Conservation (phyloP, 2,329 filamentous ascomycete genomes). For the Xylariaceae sp. region DNA sequence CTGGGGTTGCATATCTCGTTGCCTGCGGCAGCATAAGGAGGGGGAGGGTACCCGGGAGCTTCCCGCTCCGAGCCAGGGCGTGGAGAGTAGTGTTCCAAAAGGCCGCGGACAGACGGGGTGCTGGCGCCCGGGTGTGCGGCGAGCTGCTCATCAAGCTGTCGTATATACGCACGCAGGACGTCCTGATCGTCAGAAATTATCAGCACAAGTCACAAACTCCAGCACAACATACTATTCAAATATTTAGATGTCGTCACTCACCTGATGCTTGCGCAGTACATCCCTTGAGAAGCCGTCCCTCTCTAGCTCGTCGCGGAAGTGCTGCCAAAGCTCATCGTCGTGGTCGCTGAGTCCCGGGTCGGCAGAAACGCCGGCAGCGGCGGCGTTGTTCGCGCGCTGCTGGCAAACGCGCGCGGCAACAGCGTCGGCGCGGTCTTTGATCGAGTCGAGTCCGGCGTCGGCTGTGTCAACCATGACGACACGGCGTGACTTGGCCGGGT, state of each 20-base stretch:
- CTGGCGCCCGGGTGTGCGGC: conserved; percentile 33
- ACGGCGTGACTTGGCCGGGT: conserved; percentile 33
- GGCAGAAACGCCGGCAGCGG: no score
- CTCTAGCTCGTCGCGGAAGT: conserved; percentile 51
- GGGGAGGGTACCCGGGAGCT: conserved; percentile 20
- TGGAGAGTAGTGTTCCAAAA: conserved; percentile 34
- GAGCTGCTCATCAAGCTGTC: conserved; percentile 46
- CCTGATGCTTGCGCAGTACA: conserved; percentile 50
- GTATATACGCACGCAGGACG: conserved; percentile 52
- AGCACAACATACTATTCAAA: neutral
- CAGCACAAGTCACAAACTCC: no score
- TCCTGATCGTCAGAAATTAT: no score
- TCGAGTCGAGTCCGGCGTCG: conserved; percentile 39
- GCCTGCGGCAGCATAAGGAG: conserved; percentile 16
- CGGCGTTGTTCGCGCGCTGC: no score
- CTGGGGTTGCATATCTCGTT: conserved; percentile 29
- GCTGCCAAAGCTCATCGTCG: conserved; percentile 48
- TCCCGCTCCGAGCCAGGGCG: conserved; percentile 24
- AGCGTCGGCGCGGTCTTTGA: conserved; percentile 53
- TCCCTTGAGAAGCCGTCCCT: conserved; percentile 50
- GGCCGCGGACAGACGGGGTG: conserved; percentile 43
- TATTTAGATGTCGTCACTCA: conserved; percentile 24
- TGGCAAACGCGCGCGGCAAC: conserved; percentile 46
- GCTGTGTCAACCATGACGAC: conserved; percentile 28
- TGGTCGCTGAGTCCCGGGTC: conserved; percentile 32